Evolutionary conservation across 2,329 filamentous ascomycete genomes (phyloP).

Genomic region (Fusarium nygamai): DNA sequence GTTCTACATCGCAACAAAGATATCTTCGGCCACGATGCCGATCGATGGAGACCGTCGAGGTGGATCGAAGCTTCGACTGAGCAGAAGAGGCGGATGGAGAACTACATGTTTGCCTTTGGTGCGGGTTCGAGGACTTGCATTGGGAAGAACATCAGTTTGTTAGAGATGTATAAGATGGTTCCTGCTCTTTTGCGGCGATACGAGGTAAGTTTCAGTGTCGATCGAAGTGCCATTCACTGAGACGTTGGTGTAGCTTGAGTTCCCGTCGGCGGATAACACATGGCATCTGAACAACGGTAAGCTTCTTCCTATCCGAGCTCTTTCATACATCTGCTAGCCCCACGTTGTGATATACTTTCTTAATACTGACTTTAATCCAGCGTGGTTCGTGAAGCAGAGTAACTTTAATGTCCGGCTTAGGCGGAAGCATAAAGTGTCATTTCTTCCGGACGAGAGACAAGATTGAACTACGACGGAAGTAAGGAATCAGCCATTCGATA

Average conservation of each 20-base stretch:
- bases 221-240: not conserved
- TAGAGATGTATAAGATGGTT: slow-evolving; percentile 71
- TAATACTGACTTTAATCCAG: not conserved
- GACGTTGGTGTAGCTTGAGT: not conserved
- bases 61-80: slow-evolving; percentile 65
- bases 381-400: slow-evolving; percentile 1
- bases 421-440: not conserved
- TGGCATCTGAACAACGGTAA: slow-evolving; percentile 1
- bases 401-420: not conserved
- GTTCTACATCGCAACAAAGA: slow-evolving; percentile 74
- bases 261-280: not conserved
- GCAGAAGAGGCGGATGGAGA: slow-evolving; percentile 31
- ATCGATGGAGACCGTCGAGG: slow-evolving; percentile 63
- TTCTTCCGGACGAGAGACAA: not conserved
- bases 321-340: not conserved
- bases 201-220: not conserved
- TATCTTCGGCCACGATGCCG: slow-evolving; percentile 74
- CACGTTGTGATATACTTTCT: not conserved
- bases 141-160: slow-evolving; percentile 70
- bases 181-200: slow-evolving; percentile 45
- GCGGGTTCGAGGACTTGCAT: slow-evolving; percentile 75
- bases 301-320: not conserved
- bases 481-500: fast-evolving
- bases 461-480: not conserved
- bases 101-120: slow-evolving; percentile 65